Percentiles rank a stretch among this genome's conserved stretches.
phyloP scores from a whole-genome alignment of 345 rosid species.

The Aegle marmelos region DNA sequence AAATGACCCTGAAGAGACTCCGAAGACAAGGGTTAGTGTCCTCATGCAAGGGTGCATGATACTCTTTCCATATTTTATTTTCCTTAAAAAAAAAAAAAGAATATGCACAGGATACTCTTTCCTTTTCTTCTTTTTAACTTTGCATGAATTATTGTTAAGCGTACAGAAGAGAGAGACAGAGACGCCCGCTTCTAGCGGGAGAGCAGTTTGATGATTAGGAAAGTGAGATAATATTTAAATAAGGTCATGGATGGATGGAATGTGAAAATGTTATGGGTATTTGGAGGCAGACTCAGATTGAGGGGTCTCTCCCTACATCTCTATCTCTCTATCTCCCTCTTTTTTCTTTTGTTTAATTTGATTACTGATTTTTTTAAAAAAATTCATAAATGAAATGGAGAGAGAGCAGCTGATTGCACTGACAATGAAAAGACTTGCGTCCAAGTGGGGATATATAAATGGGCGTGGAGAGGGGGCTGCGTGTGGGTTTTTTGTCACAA shows the following conservation, averaged over 20 bases:
- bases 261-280: constrained; percentile 69
- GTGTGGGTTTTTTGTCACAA: constrained; percentile 17
- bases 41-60: constrained; percentile 35
- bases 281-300: constrained; percentile 29
- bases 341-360: not conserved
- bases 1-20: constrained; percentile 23
- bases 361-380: not conserved
- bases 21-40: constrained; percentile 48
- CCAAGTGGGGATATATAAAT: constrained; percentile 30
- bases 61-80: not conserved
- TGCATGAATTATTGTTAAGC: constrained; percentile 38
- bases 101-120: constrained; percentile 10
- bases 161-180: not conserved
- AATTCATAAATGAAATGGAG: not conserved
- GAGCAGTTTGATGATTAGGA: constrained; percentile 50
- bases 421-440: constrained; percentile 38
- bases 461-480: constrained; percentile 34
- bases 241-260: constrained; percentile 36
- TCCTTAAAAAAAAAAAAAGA: not conserved
- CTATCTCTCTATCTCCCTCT: not conserved
- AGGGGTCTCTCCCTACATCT: constrained; percentile 25
- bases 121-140: not conserved
- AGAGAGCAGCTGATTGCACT: constrained; percentile 17
- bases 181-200: constrained; percentile 43
- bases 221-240: constrained; percentile 18